phyloP scores from a whole-genome alignment of 1,284 basidiomycete species.

The Phellinidium pouzarii region DNA sequence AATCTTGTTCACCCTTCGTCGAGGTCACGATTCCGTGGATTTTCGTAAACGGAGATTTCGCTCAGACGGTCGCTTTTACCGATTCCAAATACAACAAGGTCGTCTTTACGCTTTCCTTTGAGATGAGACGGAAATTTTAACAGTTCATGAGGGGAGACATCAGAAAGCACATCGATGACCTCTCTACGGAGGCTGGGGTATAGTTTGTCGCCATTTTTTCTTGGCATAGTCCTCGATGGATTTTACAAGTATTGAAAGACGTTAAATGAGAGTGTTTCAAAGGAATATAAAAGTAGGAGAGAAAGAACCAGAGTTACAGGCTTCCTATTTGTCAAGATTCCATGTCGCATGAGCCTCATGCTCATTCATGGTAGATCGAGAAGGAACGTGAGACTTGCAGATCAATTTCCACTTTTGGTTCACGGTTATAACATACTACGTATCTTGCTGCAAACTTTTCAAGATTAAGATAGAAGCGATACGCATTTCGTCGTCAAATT shows the following conservation, averaged over 20 bases:
- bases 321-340: too few species aligned
- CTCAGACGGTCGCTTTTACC: neutral
- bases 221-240: neutral
- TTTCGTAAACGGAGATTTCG: conserved; percentile 8
- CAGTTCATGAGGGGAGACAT: neutral
- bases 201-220: neutral
- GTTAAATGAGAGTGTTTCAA: neutral
- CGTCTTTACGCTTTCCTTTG: conserved; percentile 16
- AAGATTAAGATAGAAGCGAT: too few species aligned
- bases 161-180: conserved; percentile 12
- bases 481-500: conserved; percentile 8
- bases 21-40: conserved; percentile 12
- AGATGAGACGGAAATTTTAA: conserved; percentile 7
- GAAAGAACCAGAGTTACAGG: too few species aligned
- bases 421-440: too few species aligned
- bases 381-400: too few species aligned
- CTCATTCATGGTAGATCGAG: too few species aligned
- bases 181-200: conserved; percentile 17
- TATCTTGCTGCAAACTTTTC: too few species aligned
- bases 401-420: neutral
- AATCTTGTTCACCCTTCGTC: conserved; percentile 9
- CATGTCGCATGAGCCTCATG: too few species aligned
- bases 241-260: neutral
- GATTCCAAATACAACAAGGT: conserved; percentile 2
- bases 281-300: neutral